Conservation (phyloP, 139 green algal genomes). For the Closterium sp. region DNA sequence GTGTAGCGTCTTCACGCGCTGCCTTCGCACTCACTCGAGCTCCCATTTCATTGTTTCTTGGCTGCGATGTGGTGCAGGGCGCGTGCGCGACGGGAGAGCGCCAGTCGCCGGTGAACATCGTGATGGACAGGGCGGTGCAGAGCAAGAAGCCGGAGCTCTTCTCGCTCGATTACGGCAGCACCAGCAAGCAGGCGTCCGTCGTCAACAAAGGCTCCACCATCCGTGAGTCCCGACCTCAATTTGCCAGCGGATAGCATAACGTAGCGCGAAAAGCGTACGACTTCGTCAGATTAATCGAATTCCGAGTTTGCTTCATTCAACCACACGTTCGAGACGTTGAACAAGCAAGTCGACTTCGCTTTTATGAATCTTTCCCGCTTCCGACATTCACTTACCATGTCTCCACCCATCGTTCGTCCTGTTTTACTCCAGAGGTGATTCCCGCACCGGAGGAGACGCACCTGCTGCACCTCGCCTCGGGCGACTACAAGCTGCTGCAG, state of each 20-base stretch:
- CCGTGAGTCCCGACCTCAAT: neutral
- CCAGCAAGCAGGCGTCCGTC: slow-evolving; percentile 4
- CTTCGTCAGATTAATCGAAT: no score
- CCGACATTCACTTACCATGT: slow-evolving; percentile 18
- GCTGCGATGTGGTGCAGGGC: neutral
- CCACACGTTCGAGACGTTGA: no score
- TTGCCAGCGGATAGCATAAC: no score
- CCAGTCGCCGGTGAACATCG: slow-evolving; percentile 18
- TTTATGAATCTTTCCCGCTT: neutral
- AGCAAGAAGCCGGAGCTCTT: neutral
- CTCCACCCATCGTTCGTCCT: neutral
- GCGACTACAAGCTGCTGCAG: slow-evolving; percentile 22
- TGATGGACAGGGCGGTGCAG: neutral
- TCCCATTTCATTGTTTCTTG: no score
- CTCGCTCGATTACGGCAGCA: neutral
- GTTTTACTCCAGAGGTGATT: neutral
- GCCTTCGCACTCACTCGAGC: no score
- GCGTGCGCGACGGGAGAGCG: neutral
- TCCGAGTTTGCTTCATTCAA: no score
- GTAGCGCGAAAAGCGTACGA: no score
- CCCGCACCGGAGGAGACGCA: neutral
- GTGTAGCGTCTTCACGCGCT: no score
- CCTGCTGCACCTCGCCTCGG: neutral
- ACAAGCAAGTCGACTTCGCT: neutral
- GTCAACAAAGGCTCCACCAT: slow-evolving; percentile 20